A percentile compares a stretch with the other conserved stretches of the same genome.
phyloP scores from a whole-genome alignment of 495 filamentous ascomycete species.

The Elasticomyces elasticus region DNA sequence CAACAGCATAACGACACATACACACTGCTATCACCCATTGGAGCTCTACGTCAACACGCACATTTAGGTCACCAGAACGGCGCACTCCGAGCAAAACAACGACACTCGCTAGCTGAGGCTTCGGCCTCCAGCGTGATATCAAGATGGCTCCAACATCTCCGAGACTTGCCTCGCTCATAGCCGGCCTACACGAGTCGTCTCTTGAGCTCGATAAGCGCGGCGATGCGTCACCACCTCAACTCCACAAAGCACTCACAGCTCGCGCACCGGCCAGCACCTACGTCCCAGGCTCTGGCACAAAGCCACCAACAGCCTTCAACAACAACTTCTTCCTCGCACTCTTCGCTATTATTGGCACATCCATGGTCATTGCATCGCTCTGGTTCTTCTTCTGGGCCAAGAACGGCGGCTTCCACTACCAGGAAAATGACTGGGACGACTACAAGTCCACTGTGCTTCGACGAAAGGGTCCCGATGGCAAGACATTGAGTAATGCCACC shows the following conservation, averaged over 20 bases:
- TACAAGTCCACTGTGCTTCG: conserved; percentile 96
- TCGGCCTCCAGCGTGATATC: not conserved
- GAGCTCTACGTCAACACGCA: too few species aligned
- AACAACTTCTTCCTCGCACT: conserved; percentile 73
- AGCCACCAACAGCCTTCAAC: conserved; percentile 62
- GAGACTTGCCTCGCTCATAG: conserved; percentile 7
- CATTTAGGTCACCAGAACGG: too few species aligned
- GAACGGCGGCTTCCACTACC: conserved; percentile 87
- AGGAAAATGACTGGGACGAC: conserved; percentile 84
- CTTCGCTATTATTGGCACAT: conserved; percentile 73
- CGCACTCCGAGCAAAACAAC: not conserved
- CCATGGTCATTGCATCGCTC: conserved; percentile 63
- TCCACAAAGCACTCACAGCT: conserved; percentile 2
- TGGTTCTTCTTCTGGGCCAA: conserved; percentile 99
- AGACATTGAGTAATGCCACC: conserved; percentile 68
- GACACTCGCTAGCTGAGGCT: not conserved
- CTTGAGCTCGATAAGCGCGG: conserved; percentile 18
- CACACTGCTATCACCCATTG: too few species aligned
- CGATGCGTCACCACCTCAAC: conserved; percentile 1
- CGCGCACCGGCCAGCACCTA: conserved; percentile 15
- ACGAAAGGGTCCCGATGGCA: conserved; percentile 80
- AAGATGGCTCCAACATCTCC: conserved; percentile 16
- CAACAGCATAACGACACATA: not conserved
- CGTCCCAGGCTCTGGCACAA: conserved; percentile 41
- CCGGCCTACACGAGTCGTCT: conserved; percentile 10